Evolutionary conservation across 208 protist species (phyloP), one percentile per base, ranked within the genome.

Genomic region (Acanthamoeba sp.): DNA sequence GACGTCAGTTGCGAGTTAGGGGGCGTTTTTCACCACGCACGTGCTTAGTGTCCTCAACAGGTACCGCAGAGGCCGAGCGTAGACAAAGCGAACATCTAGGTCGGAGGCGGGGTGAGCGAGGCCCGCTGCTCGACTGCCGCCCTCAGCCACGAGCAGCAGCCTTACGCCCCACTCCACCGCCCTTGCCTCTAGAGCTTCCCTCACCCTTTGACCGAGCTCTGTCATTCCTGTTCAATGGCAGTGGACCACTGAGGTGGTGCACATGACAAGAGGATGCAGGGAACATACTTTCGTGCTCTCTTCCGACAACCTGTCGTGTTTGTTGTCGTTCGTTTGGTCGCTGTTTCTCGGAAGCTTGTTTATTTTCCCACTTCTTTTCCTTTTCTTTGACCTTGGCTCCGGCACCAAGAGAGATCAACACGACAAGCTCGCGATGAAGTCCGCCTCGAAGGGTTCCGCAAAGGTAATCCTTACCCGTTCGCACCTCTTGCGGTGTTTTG

Each of bases 21-120:
- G n/a, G n/a, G n/a, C n/a, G n/a, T n/a, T n/a, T n/a, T n/a, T n/a
- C n/a, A n/a, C n/a, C n/a, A n/a, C n/a, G n/a, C n/a, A n/a, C n/a
- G n/a, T n/a, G n/a, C n/a, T n/a, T n/a, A n/a, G n/a, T n/a, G n/a
- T n/a, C n/a, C n/a, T n/a, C n/a, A n/a, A n/a, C n/a, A n/a, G 1
- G 42, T 57, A 85, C 76, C 76, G 14, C 29, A 85, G 9, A 18
- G 76, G 76, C 27, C 76, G 20, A 2, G 57, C 57, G 55, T 91
- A 91, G 36, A 91, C 71, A 22, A 91, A 91, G 18, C 84, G 84
- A 27, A 91, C 84, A 24, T 91, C 84, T 6, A 73, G 34, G 36
- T 91, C 84, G 18, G 55, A 73, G 32, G 32, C 29, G 16, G 84
- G 4, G 22, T 64, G 57, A 3, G 52, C 84, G 24, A 91, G 50